Conservation (phyloP, 768 basidiomycete species). For the Amanita exitialis region DNA sequence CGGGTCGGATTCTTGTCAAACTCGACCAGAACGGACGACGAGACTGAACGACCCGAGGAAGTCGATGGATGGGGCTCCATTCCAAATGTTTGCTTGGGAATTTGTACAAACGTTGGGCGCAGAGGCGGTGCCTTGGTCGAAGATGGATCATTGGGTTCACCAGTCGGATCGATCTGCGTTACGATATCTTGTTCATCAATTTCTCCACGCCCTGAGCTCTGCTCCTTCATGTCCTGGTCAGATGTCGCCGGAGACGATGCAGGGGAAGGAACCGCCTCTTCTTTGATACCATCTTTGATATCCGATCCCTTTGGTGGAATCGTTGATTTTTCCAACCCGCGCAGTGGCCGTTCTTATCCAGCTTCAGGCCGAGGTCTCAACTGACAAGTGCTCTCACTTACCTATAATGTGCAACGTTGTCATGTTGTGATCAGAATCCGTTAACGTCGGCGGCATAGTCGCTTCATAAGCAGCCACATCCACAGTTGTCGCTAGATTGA, state of each 20-base stretch:
- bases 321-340: background rate
- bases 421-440: background rate
- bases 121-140: background rate
- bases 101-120: conserved; percentile 31
- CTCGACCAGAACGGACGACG: conserved; percentile 21
- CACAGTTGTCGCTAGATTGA: conserved; percentile 16
- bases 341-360: background rate
- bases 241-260: background rate
- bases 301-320: background rate
- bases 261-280: background rate
- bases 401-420: background rate
- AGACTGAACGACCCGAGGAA: conserved; percentile 15
- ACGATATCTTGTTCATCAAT: background rate
- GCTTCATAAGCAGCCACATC: conserved; percentile 20
- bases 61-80: conserved; percentile 16
- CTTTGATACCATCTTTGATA: background rate
- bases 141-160: too few species aligned
- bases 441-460: conserved; percentile 12
- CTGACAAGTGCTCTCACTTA: background rate
- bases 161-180: background rate
- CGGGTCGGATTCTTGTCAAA: conserved; percentile 29
- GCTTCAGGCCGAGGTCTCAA: background rate
- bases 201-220: background rate
- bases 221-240: background rate
- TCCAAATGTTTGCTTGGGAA: conserved; percentile 19